Evolutionary conservation across 306 rosid genomes (phyloP), one percentile per base, ranked within the genome.

Genomic region (Castanea crenata): DNA sequence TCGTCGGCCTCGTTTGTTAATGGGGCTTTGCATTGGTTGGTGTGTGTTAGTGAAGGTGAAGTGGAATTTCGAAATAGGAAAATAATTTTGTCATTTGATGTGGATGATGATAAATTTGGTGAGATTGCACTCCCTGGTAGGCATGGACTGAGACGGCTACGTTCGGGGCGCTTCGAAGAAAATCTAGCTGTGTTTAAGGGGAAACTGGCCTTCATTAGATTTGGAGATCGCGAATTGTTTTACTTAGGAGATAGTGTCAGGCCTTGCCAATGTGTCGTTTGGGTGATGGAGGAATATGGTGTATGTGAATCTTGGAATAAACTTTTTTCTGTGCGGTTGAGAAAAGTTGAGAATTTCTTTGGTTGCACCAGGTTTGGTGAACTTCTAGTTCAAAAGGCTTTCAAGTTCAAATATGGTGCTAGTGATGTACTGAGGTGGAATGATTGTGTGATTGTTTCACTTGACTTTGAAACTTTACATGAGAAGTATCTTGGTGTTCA

Each of bases 151-250:
- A 41, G 8, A 41, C 46, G 3, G 46, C 46, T 41, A 0, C 46
- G 0, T 41, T 41, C 46, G 3, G 46, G 8, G 46, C 46, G 46
- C 11, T 8, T 0, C 46, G 8, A 41, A 41, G 46, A 27, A 27
- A 12, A 21, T 23, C 67, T 61, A 20, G 67, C 16, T 1, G 15
- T 10, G 32, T 61, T 21, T 27, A 10, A 61, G 67, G 67, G 67
- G 27, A 61, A 61, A 10, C 34, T 61, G 2, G 34, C 67, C 16
- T 23, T 4, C 6, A 9, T 61, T 12, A 25, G 3, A 1, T 61
- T n/a, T 21, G 16, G 1, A 49, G 1, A 10, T 13, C 5, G 15
- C 11, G 54, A 12, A 49, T 8, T 7, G 8, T 0, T 7, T 0
- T 0, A 41, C 12, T 41, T 41, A 11, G 2, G 12, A 5, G 29